Evolutionary conservation across 2,329 filamentous ascomycete genomes (phyloP).

Genomic region (Xylaria sp.): DNA sequence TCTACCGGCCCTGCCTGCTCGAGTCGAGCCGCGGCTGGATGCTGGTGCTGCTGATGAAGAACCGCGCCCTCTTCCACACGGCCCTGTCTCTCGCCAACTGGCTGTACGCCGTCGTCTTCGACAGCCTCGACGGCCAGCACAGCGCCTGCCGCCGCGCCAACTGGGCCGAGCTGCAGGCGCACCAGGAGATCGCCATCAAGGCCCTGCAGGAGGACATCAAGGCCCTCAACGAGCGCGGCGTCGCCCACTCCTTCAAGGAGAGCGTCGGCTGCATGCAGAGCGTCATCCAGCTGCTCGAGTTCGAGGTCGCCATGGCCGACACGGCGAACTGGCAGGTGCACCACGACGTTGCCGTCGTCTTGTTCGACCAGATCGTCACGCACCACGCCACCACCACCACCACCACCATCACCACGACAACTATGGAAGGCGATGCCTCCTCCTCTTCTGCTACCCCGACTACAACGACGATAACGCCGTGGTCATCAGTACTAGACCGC

Average conservation of each 20-base stretch:
- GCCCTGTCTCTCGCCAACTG: conserved; percentile 67
- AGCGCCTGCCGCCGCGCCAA: conserved; percentile 51
- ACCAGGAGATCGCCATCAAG: conserved; percentile 58
- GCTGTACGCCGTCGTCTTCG: conserved; percentile 63
- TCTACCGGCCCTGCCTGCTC: conserved; percentile 67
- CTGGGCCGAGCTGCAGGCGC: conserved; percentile 56
- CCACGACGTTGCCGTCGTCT: conserved; percentile 60
- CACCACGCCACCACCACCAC: conserved; percentile 36
- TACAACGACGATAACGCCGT: conserved; percentile 41
- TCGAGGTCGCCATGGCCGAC: conserved; percentile 60
- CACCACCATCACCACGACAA: not conserved
- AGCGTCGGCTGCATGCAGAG: conserved; percentile 59
- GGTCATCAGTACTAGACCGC: conserved; percentile 52
- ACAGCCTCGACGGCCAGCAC: conserved; percentile 50
- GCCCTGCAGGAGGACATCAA: conserved; percentile 58
- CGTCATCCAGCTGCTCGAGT: conserved; percentile 65
- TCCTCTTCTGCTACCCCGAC: not conserved
- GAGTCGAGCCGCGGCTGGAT: conserved; percentile 71
- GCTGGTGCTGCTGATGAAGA: conserved; percentile 65
- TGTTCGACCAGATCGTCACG: conserved; percentile 61
- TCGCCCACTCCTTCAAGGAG: conserved; percentile 49
- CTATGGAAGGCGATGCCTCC: not conserved
- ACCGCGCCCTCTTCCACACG: conserved; percentile 68
- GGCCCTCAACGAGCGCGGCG: conserved; percentile 47
- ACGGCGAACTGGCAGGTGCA: conserved; percentile 63